Base-by-base conservation (phyloP, 1,284 basidiomycete species). In the Pyrrhoderma lamaoense region DNA sequence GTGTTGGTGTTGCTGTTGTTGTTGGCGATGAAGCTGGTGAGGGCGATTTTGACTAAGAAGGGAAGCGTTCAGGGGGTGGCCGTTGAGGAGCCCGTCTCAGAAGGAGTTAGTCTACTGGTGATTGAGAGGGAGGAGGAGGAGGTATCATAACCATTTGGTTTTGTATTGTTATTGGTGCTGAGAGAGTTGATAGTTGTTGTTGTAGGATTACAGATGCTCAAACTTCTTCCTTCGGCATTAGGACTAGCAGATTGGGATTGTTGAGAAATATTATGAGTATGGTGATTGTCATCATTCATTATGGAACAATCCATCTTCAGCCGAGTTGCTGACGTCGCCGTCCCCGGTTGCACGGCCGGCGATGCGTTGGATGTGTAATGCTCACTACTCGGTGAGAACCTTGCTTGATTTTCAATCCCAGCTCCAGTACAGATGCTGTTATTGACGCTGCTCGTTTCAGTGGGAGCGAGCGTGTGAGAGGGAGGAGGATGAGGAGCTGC, bases 1-100 rank as follows among this genome's bases (percentile, higher is more conserved):
- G 31, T 59, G 64, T 60, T 60, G 65, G 63, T 61, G 65, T 39
- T 42, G 62, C 65, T 60, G 60, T 51, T 54, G 50, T 57, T 47
- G 27, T 5, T 31, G 58, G 40, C 45, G 58, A 55, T 55, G 58
- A n/a, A n/a, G 57, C 59, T 46, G 49, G 57, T 59, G 56, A 49
- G 60, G 48, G 56, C 47, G 58, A 56, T 50, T 55, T 45, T 47
- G 56, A 57, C 49, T 53, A 54, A 34, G 53, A 45, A 54, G 54
- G 36, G 52, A 48, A 23, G 47, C 52, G 47, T 54, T 68, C 11
- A 25, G 45, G 34, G 45, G 21, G 44, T 47, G 36, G 42, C 37
- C 14, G 51, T 52, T 25, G 44, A 31, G 3, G 51, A 42, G 36
- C 49, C 47, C 31, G 49, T 36, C 5, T 25, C 5, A 45, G 18